Percentiles rank a stretch among this genome's conserved stretches.
Evolutionary conservation across 768 basidiomycete species (phyloP).

Genomic region (Lentinula detonsa): DNA sequence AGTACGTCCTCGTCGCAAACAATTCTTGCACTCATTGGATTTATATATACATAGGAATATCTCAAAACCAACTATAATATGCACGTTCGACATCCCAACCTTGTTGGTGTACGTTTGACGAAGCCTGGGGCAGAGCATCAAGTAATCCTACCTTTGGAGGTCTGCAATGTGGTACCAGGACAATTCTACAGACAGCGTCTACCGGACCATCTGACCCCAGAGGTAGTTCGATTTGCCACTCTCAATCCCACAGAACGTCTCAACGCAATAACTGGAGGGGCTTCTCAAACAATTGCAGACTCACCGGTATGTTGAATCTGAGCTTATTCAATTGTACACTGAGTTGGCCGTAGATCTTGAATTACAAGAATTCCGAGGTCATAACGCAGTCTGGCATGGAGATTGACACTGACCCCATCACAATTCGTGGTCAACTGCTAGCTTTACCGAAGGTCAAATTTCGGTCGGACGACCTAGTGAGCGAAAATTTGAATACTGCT

Average conservation of each 20-base stretch:
- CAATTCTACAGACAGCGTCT: slow-evolving; percentile 45
- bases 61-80: slow-evolving; percentile 28
- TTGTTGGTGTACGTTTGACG: slow-evolving; percentile 31
- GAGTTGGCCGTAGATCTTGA: background rate
- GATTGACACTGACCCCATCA: slow-evolving; percentile 20
- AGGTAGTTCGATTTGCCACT: slow-evolving; percentile 44
- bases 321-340: background rate
- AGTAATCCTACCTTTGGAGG: slow-evolving; percentile 43
- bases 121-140: slow-evolving; percentile 18
- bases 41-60: slow-evolving; percentile 30
- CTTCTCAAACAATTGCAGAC: slow-evolving; percentile 27
- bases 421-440: slow-evolving; percentile 18
- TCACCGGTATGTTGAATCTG: background rate
- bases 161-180: slow-evolving; percentile 36
- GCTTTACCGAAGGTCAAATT: background rate
- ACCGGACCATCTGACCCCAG: slow-evolving; percentile 23
- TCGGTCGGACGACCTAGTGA: background rate
- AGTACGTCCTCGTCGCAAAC: slow-evolving; percentile 18
- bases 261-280: slow-evolving; percentile 6
- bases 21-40: background rate
- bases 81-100: slow-evolving; percentile 24
- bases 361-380: slow-evolving; percentile 21
- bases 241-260: slow-evolving; percentile 38
- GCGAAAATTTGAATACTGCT: background rate
- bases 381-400: slow-evolving; percentile 34